phyloP scores from a whole-genome alignment of 495 filamentous ascomycete genomes.

The Ascodesmis nigricans region DNA sequence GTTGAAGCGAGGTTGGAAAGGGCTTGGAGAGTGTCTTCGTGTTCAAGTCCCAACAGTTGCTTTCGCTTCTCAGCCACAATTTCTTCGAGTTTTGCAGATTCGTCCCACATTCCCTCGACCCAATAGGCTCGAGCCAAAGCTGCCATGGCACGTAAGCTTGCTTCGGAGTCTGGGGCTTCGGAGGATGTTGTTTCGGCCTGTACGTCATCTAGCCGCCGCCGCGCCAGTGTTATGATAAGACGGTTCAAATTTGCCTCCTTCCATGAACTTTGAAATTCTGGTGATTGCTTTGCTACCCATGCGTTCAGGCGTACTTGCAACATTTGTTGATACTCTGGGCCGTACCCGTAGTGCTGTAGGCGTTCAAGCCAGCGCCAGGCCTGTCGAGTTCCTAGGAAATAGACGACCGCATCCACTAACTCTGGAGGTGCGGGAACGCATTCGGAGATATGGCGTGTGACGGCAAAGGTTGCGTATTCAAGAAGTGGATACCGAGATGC shows the following conservation, averaged over 20 bases:
- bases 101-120: constrained; percentile 17
- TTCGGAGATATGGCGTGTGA: constrained; percentile 5
- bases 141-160: too few relatives aligned
- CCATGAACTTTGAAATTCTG: not conserved
- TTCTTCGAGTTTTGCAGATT: constrained; percentile 17
- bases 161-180: too few relatives aligned
- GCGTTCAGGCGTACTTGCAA: constrained; percentile 1
- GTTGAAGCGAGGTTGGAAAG: constrained; percentile 15
- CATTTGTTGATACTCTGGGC: constrained; percentile 1
- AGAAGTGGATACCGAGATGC: constrained; percentile 1
- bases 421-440: not conserved
- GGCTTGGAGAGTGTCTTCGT: not conserved
- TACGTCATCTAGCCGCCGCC: constrained; percentile 1
- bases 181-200: too few relatives aligned
- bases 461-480: constrained; percentile 4
- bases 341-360: not conserved
- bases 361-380: constrained; percentile 5
- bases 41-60: constrained; percentile 3
- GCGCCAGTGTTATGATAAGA: not conserved
- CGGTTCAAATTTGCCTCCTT: not conserved
- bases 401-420: not conserved
- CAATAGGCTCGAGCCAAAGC: constrained; percentile 16
- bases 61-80: constrained; percentile 1
- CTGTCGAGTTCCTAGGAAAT: constrained; percentile 1
- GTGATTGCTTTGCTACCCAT: constrained; percentile 1